These are phyloP conservation scores for Emergomyces pasteurianus DNA, from an alignment of 2,329 filamentous ascomycete genomes.

Conservation along the genomic window DNA sequence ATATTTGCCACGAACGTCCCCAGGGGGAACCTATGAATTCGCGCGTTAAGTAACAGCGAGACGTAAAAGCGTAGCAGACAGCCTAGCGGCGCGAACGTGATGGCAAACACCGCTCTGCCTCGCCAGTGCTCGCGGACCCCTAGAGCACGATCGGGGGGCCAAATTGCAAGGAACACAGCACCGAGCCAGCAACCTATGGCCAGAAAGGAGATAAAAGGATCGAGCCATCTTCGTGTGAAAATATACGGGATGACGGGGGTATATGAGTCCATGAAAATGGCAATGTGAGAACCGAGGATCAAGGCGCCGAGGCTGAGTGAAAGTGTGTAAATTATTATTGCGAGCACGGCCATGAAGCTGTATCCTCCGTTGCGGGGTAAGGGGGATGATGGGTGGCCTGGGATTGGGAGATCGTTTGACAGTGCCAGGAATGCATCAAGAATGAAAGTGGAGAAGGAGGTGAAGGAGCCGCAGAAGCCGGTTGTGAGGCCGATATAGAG, in stretches of 20 bases:
- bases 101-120: constrained; percentile 58
- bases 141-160: constrained; percentile 49
- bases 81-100: constrained; percentile 73
- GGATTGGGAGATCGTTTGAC: constrained; percentile 56
- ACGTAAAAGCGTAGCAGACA: constrained; percentile 64
- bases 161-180: constrained; percentile 57
- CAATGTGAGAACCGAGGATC: constrained; percentile 62
- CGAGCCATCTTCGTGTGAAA: constrained; percentile 48
- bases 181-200: constrained; percentile 68
- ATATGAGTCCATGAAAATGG: constrained; percentile 46
- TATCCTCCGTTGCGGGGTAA: constrained; percentile 56
- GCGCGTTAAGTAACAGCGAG: constrained; percentile 58
- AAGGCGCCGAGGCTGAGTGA: constrained; percentile 59
- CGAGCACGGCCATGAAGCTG: constrained; percentile 69
- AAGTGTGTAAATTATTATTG: constrained; percentile 61
- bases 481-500: constrained; percentile 78
- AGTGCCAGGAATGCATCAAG: constrained; percentile 68
- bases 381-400: constrained; percentile 36
- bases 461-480: constrained; percentile 81
- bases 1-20: constrained; percentile 81
- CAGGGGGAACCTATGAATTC: constrained; percentile 58
- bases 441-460: constrained; percentile 78
- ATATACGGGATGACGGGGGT: constrained; percentile 50
- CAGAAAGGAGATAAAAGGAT: constrained; percentile 52
- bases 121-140: constrained; percentile 53